Evolutionary conservation across 495 filamentous ascomycete genomes (phyloP), one percentile per base, ranked within the genome.

Genomic region (Penicillium nucicola): DNA sequence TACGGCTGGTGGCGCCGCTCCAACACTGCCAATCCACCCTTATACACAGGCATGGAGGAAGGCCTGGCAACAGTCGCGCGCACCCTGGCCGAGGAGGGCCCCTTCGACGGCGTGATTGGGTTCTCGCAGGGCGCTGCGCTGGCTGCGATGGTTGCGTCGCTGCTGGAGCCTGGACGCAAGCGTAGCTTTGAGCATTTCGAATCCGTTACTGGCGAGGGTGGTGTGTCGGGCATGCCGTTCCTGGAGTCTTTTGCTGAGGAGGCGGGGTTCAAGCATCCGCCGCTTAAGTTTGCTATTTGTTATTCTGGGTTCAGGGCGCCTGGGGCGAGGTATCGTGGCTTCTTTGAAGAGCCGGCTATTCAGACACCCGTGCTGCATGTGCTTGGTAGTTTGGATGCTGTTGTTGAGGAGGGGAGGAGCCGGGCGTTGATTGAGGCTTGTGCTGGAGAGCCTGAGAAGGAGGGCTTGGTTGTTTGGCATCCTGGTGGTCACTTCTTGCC

Each of bases 401-500:
- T 97, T 9, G 92, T 98, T 17, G 87, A 88, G 33, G 91, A 96
- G 76, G 57, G 58, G 39, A 71, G 88, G 60, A 86, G 79, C 64
- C 64, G 77, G 61, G 73, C 72, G 45, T 66, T 97, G 55, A 77
- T 88, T 31, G 81, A 86, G 14, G 76, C 80, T 42, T 95, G 88
- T 69, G 76, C 64, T 44, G 74, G 78, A 1, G 68, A 75, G 37
- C 66, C 71, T 14, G 72, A 72, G 58, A 65, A 62, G 37, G 82
- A 82, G 12, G 80, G 69, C 9, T 79, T 71, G 53, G 84, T 91
- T 28, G 79, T 95, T 33, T 84, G 80, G 57, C 93, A 97, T 75
- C 92, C 93, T 2, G 93, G 93, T 12, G 92, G 93, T 0, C 93
- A 98, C 68, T 95, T 92, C 63, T 75, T 98, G 60, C 93, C 93